phyloP scores from a whole-genome alignment of 257 asterid species.

The Solanum gracilifrons region DNA sequence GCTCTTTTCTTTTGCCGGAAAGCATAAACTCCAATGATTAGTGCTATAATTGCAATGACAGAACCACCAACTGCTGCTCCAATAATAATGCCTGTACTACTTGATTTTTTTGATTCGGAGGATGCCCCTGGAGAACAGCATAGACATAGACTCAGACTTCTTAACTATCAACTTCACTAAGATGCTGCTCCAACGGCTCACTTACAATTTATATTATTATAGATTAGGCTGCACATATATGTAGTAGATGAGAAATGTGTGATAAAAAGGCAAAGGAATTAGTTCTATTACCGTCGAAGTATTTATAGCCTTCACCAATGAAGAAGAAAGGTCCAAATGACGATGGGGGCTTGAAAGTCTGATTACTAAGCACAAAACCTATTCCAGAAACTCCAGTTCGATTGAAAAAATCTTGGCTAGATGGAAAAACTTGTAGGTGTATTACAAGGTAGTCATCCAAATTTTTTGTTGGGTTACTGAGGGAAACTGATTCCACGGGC shows the following conservation, averaged over 20 bases:
- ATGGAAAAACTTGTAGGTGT: constrained; percentile 52
- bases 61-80: constrained; percentile 71
- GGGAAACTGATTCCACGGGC: constrained; percentile 69
- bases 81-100: constrained; percentile 27
- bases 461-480: constrained; percentile 45
- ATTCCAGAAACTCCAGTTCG: constrained; percentile 44
- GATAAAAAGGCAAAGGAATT: background rate
- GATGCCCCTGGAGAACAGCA: constrained; percentile 16
- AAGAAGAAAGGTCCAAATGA: constrained; percentile 66
- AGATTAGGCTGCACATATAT: background rate
- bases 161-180: background rate
- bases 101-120: constrained; percentile 21
- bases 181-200: no score
- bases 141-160: background rate
- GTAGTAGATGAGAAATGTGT: background rate
- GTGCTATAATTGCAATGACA: constrained; percentile 35
- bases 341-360: constrained; percentile 65
- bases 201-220: no score
- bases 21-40: constrained; percentile 63
- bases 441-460: constrained; percentile 35
- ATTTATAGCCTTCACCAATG: constrained; percentile 26
- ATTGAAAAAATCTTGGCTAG: constrained; percentile 41
- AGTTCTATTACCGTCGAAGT: constrained; percentile 35
- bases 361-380: constrained; percentile 66
- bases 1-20: constrained; percentile 65